Conservation (phyloP, 352 stramenopile species). For the Peronospora tabacina region DNA sequence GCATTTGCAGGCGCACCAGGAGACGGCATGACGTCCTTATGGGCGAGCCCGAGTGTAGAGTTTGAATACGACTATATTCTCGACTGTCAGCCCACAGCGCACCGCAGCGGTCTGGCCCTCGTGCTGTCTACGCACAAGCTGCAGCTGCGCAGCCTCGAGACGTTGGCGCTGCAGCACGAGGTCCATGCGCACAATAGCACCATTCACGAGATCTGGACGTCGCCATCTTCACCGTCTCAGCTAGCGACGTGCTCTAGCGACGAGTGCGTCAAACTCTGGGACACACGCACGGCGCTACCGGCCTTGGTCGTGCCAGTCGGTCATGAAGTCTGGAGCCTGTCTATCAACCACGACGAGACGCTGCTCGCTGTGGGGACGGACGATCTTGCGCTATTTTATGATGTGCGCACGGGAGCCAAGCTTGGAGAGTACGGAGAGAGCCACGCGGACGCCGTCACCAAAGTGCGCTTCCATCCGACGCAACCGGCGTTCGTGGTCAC, state of each 20-base stretch:
- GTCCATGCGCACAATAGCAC: slow-evolving; percentile 70
- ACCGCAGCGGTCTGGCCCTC: slow-evolving; percentile 47
- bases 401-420: slow-evolving; percentile 59
- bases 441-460: slow-evolving; percentile 84
- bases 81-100: slow-evolving; percentile 62
- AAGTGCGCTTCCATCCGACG: slow-evolving; percentile 81
- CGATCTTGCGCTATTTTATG: slow-evolving; percentile 75
- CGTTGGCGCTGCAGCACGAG: slow-evolving; percentile 53
- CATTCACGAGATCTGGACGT: slow-evolving; percentile 81
- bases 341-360: slow-evolving; percentile 66
- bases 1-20: slow-evolving; percentile 36
- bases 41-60: slow-evolving; percentile 39
- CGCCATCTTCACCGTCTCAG: slow-evolving; percentile 46
- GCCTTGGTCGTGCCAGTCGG: slow-evolving; percentile 56
- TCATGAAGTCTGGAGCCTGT: slow-evolving; percentile 74
- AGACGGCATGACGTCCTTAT: slow-evolving; percentile 21
- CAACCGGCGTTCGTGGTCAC: slow-evolving; percentile 75
- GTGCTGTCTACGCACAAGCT: slow-evolving; percentile 61
- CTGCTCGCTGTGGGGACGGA: slow-evolving; percentile 66
- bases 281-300: slow-evolving; percentile 48
- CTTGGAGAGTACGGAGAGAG: slow-evolving; percentile 83
- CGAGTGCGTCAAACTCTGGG: slow-evolving; percentile 82
- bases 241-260: slow-evolving; percentile 82
- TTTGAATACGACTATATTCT: slow-evolving; percentile 86
- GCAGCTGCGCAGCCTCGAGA: slow-evolving; percentile 64